Evolutionary conservation across 73 alveolate genomes (phyloP).

Genomic region (Paramecium caudatum): DNA sequence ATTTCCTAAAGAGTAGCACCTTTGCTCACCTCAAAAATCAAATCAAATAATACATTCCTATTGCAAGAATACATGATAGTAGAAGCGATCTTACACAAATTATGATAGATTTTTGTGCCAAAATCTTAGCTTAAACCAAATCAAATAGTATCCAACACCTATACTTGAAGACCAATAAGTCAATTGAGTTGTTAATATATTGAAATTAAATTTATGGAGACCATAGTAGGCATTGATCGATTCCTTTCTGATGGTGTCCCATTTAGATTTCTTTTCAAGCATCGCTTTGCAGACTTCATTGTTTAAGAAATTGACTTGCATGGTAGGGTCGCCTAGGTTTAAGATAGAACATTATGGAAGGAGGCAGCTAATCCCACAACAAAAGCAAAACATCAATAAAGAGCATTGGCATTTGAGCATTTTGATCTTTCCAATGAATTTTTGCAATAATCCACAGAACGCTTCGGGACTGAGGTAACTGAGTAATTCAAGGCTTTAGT

Average conservation of each 20-base stretch:
- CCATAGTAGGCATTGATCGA: constrained; percentile 72
- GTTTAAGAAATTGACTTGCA: constrained; percentile 95
- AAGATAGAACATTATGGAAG: constrained; percentile 78
- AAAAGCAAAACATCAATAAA: constrained; percentile 78
- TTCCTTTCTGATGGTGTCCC: constrained; percentile 66
- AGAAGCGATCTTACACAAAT: neutral
- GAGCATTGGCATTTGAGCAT: constrained; percentile 28
- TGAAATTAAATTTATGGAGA: constrained; percentile 46
- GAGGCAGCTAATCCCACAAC: too few species aligned
- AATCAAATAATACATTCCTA: neutral
- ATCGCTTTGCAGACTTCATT: constrained; percentile 95
- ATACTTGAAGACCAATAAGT: constrained; percentile 3
- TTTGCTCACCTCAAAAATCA: neutral
- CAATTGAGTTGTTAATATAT: constrained; percentile 34
- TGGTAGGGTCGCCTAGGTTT: constrained; percentile 87
- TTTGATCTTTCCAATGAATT: constrained; percentile 76
- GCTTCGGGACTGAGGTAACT: constrained; percentile 78
- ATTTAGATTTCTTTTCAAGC: constrained; percentile 91
- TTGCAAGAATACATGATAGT: neutral
- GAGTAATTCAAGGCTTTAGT: constrained; percentile 73
- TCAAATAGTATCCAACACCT: neutral
- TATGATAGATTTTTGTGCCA: constrained; percentile 2
- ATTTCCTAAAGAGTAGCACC: neutral
- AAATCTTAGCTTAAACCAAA: neutral
- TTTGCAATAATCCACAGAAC: constrained; percentile 34